These are phyloP conservation scores for Panus rudis DNA, from an alignment of 768 basidiomycete species.

Conservation along the genomic window DNA sequence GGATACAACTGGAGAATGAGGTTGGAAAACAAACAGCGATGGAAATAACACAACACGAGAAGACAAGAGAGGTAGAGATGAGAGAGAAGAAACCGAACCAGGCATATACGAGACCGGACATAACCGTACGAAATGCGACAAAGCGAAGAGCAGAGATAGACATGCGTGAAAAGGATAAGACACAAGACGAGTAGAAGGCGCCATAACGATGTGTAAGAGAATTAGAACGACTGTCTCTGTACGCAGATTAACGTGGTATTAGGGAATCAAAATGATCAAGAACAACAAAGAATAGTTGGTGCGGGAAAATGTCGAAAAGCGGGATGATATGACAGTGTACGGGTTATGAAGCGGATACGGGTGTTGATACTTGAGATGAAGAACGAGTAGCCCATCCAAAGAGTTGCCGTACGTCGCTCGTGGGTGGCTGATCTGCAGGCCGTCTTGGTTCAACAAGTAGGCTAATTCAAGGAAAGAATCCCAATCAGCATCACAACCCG, in stretches of 20 bases:
- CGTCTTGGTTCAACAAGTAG: slow-evolving; percentile 81
- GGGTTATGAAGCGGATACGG: slow-evolving; percentile 28
- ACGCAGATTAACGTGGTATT: background rate
- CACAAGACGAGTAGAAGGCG: background rate
- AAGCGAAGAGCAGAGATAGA: background rate
- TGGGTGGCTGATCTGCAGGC: slow-evolving; percentile 57
- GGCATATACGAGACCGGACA: background rate
- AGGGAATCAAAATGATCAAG: background rate
- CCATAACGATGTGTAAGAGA: background rate
- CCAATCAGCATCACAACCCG: background rate
- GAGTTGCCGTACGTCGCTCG: slow-evolving; percentile 67
- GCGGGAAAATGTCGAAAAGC: slow-evolving; percentile 1
- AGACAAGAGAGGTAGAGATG: background rate
- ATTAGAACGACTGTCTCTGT: too few relatives aligned
- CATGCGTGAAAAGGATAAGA: background rate
- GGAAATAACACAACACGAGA: background rate
- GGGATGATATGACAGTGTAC: slow-evolving; percentile 1
- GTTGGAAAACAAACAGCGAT: background rate
- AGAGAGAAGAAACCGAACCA: background rate
- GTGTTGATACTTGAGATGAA: slow-evolving; percentile 29
- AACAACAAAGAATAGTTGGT: background rate
- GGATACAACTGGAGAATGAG: background rate
- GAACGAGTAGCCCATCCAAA: slow-evolving; percentile 75
- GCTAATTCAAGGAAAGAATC: slow-evolving; percentile 29
- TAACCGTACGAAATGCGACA: background rate